Evolutionary conservation across 441 rosid genomes (phyloP).

Genomic region (Adansonia rubrostipa): DNA sequence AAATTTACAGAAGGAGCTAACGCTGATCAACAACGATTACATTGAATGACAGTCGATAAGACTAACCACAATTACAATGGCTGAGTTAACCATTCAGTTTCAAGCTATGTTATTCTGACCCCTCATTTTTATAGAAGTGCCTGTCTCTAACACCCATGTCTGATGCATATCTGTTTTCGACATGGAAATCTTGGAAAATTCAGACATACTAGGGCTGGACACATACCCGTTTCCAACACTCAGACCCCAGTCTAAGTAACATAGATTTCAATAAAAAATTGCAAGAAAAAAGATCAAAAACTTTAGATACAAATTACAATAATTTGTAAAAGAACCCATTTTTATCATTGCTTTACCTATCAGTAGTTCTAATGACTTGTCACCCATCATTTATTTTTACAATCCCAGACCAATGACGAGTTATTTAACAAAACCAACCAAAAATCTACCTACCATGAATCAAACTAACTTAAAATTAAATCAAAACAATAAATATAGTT

Average conservation of each 20-base stretch:
- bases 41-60: neutral
- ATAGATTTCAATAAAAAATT: too few species aligned
- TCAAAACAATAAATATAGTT: neutral
- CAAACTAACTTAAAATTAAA: neutral
- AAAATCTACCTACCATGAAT: neutral
- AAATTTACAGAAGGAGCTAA: neutral
- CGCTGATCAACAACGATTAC: neutral
- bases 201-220: too few species aligned
- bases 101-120: neutral
- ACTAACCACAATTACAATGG: neutral
- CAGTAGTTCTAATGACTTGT: neutral
- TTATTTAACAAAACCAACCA: neutral
- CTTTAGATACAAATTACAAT: neutral
- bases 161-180: too few species aligned
- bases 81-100: neutral
- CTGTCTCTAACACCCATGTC: too few species aligned
- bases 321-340: neutral
- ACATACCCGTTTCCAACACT: too few species aligned
- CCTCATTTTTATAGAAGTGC: too few species aligned
- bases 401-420: neutral
- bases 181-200: too few species aligned
- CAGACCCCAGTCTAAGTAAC: too few species aligned
- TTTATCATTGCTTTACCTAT: neutral
- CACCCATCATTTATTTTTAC: slow-evolving; percentile 2
- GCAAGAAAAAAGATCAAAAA: too few species aligned